These are phyloP conservation scores for Tetracentron sinense DNA, from an alignment of 164 flowering plant genomes.

Conservation along the genomic window DNA sequence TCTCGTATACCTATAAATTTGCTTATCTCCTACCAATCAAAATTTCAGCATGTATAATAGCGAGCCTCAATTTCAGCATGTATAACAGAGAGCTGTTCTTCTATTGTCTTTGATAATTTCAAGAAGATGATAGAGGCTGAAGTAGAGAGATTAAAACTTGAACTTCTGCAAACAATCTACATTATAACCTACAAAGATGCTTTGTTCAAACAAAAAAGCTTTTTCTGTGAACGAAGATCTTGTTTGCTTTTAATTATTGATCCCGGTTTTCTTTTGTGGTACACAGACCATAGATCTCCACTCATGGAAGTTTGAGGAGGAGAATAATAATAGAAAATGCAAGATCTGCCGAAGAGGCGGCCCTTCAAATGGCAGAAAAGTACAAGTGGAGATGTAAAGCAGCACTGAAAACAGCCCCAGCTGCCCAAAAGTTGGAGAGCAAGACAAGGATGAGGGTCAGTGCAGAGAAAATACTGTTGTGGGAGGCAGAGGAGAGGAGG, in stretches of 20 bases:
- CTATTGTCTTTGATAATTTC: background rate
- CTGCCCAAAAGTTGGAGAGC: conserved; percentile 27
- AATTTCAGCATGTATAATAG: conserved; percentile 7
- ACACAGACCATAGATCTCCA: conserved; percentile 37
- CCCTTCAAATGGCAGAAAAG: conserved; percentile 29
- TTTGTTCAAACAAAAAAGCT: conserved; percentile 8
- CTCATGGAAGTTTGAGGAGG: conserved; percentile 34
- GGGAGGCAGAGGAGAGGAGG: conserved; percentile 27
- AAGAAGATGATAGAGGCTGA: conserved; percentile 40
- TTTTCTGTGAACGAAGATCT: background rate
- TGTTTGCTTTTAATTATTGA: background rate
- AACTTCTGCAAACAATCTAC: conserved; percentile 42
- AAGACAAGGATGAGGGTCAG: conserved; percentile 29
- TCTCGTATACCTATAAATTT: background rate
- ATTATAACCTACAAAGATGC: conserved; percentile 46
- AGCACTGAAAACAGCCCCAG: conserved; percentile 37
- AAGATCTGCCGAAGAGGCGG: conserved; percentile 29
- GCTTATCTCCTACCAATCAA: no score
- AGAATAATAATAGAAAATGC: conserved; percentile 29
- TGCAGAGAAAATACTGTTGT: conserved; percentile 26
- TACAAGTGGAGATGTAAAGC: conserved; percentile 35
- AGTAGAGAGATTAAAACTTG: conserved; percentile 35
- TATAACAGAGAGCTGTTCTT: background rate
- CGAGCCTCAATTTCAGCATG: background rate
- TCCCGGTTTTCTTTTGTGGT: background rate